phyloP scores from a whole-genome alignment of 768 basidiomycete species.

The Termitomyces sp. region DNA sequence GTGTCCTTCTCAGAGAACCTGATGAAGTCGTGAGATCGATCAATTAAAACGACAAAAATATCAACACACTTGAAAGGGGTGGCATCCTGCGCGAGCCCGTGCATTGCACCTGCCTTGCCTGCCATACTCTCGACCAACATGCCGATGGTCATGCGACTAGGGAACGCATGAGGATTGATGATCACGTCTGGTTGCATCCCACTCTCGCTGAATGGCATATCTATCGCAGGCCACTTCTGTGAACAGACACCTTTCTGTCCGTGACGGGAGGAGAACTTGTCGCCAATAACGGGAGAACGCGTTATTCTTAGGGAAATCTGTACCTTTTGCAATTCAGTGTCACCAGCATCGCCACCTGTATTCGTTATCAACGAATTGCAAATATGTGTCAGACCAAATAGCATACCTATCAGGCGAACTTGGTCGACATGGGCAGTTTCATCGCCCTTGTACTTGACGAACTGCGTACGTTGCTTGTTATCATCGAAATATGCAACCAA shows the following conservation, averaged over 20 bases:
- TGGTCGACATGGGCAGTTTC: conserved; percentile 87
- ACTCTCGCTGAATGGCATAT: conserved; percentile 99
- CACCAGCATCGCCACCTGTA: conserved; percentile 81
- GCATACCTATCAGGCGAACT: conserved; percentile 83
- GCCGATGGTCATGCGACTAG: conserved; percentile 99
- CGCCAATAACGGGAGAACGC: conserved; percentile 94
- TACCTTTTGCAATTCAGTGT: conserved; percentile 86
- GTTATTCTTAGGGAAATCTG: conserved; percentile 92
- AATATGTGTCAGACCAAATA: background rate
- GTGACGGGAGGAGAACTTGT: conserved; percentile 98
- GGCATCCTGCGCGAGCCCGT: conserved; percentile 96
- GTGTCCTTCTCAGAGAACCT: conserved; percentile 96
- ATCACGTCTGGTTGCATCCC: conserved; percentile 99
- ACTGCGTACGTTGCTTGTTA: conserved; percentile 73
- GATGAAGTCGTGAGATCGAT: conserved; percentile 5
- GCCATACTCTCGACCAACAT: conserved; percentile 99
- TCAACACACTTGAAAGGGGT: conserved; percentile 89
- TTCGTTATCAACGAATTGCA: background rate
- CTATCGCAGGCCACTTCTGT: conserved; percentile 96
- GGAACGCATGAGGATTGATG: conserved; percentile 99
- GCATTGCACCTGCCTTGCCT: conserved; percentile 98
- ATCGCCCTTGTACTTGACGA: conserved; percentile 96
- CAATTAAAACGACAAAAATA: conserved; percentile 10
- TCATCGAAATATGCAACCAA: conserved; percentile 89
- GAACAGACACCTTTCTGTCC: conserved; percentile 99